phyloP scores from a whole-genome alignment of 495 filamentous ascomycete species.

The Penicillium subrubescens region DNA sequence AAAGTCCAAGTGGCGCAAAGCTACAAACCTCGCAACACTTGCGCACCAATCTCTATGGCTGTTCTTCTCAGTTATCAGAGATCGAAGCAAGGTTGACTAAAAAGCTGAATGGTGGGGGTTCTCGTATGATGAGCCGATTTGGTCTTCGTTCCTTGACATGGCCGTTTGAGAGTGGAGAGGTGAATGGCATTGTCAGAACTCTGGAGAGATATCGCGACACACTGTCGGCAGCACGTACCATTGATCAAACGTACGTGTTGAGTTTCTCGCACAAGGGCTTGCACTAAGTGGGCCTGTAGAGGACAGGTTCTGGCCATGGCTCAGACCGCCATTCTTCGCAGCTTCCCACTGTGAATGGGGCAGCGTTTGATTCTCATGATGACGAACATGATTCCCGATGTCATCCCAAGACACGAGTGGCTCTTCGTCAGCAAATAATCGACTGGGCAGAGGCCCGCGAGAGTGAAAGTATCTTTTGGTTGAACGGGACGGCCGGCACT shows the following conservation, averaged over 20 bases:
- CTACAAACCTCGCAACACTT: background rate
- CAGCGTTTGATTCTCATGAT: background rate
- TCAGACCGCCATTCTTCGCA: background rate
- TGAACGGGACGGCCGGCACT: background rate
- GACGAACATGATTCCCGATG: background rate
- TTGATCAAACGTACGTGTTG: background rate
- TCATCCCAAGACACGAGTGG: background rate
- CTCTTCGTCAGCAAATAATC: background rate
- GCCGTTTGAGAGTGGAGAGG: constrained; percentile 1
- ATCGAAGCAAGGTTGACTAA: background rate
- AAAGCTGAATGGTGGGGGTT: background rate
- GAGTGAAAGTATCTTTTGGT: background rate
- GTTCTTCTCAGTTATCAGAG: background rate
- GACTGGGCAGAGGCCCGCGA: background rate
- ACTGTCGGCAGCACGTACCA: background rate
- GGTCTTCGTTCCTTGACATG: background rate
- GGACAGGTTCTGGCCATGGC: background rate
- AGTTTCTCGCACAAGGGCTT: background rate
- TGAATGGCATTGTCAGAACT: background rate
- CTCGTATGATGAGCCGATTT: constrained; percentile 5
- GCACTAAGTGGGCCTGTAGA: background rate
- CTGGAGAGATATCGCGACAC: background rate
- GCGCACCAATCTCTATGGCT: background rate
- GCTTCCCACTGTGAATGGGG: background rate
- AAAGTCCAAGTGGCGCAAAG: background rate